These are phyloP conservation scores for Cercospora zeina DNA, from an alignment of 2,329 filamentous ascomycete genomes.

Conservation along the genomic window DNA sequence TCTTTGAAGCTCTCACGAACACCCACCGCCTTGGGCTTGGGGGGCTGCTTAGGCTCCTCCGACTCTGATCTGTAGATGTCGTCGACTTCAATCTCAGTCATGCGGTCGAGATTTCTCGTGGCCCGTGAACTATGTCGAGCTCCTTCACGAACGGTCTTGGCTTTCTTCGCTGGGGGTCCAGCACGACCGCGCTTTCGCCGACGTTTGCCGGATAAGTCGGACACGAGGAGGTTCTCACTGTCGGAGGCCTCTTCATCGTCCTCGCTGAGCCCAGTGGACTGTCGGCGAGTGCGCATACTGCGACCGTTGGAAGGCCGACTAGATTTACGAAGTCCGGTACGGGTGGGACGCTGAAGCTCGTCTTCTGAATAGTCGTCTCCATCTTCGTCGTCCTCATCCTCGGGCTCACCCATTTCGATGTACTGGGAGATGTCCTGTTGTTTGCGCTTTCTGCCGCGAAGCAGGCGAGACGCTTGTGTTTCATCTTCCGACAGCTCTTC, in stretches of 20 bases:
- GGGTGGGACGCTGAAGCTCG: slow-evolving; percentile 23
- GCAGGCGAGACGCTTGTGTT: slow-evolving; percentile 20
- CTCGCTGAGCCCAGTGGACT: slow-evolving; percentile 14
- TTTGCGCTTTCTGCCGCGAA: slow-evolving; percentile 30
- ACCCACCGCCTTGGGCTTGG: slow-evolving; percentile 58
- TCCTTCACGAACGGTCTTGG: slow-evolving; percentile 26
- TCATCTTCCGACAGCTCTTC: slow-evolving; percentile 30
- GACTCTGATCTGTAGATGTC: slow-evolving; percentile 56
- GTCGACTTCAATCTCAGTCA: slow-evolving; percentile 59
- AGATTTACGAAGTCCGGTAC: slow-evolving; percentile 25
- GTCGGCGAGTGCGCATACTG: slow-evolving; percentile 24
- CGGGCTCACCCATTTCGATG: slow-evolving; percentile 26
- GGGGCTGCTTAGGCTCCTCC: slow-evolving; percentile 40
- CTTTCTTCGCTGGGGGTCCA: slow-evolving; percentile 20
- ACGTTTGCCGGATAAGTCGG: slow-evolving; percentile 44
- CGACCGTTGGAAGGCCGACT: slow-evolving; percentile 17
- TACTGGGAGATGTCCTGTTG: slow-evolving; percentile 31
- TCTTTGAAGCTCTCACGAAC: slow-evolving; percentile 71
- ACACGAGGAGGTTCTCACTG: slow-evolving; percentile 39
- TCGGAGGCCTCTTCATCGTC: slow-evolving; percentile 36
- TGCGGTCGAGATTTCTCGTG: slow-evolving; percentile 49
- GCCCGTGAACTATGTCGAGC: slow-evolving; percentile 49
- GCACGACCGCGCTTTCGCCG: slow-evolving; percentile 37
- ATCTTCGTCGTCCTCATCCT: slow-evolving; percentile 32
- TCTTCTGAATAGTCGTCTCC: slow-evolving; percentile 30